Evolutionary conservation across 83 land plant species (phyloP), one percentile per base, ranked within the genome.

Genomic region (Larix sibirica): DNA sequence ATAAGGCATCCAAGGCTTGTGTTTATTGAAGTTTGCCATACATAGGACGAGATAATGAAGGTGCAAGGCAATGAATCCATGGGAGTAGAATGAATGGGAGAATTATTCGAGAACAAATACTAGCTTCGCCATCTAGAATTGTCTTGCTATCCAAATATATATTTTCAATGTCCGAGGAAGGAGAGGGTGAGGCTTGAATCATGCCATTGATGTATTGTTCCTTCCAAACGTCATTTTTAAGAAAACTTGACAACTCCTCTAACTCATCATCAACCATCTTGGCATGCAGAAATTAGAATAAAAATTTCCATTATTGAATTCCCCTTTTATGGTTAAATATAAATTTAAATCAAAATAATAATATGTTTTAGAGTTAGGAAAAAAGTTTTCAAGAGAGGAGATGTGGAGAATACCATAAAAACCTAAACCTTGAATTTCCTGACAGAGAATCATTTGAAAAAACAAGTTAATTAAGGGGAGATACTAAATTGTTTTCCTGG

Each of bases 171-270:
- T 28, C 82, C 9, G 84, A 6, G 6, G 18, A 78, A 40, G 21
- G 42, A 9, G 63, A 28, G 82, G 84, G 16, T 14, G 50, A 38
- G 23, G 33, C 71, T 10, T 67, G 74, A 56, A 85, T 50, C 91
- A 89, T 89, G 81, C 87, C 91, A 7, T 67, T 81, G 24, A 89
- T 83, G 28, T 89, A 89, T 61, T 82, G 81, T 82, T 86, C 88
- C 54, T 66, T 65, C 91, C 91, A 89, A 31, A 89, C 88, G 12
- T 83, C 91, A 28, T 80, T 77, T 69, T 87, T 80, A 9, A 89
- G 87, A 58, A 68, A 42, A 61, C 77, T 74, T n/a, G 83, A 78
- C 65, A 84, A 36, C 83, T 87, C 88, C 71, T 75, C 82, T 44
- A 87, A 50, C 74, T 77, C 84, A 36, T 62, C 66, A 81, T 66